Percentiles rank a stretch among this genome's conserved stretches.
Conservation (phyloP, 73 alveolate genomes). For the Stentor roeselii region DNA sequence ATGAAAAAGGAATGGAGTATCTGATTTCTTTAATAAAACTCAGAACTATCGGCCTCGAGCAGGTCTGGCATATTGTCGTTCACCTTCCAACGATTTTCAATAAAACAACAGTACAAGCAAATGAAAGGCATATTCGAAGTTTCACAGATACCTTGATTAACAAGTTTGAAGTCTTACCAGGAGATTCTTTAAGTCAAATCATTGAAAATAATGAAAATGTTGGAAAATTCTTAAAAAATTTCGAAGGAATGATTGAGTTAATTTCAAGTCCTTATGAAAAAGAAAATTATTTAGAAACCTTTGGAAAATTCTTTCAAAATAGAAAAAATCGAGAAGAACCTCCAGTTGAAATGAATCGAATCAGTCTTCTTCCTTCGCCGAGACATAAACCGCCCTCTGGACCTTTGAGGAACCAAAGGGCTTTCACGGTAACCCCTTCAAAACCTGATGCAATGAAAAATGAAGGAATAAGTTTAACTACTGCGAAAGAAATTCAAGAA, state of each 20-base stretch:
- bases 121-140: background rate
- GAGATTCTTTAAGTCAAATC: background rate
- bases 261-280: background rate
- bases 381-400: background rate
- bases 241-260: background rate
- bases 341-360: background rate
- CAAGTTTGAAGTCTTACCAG: background rate
- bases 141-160: background rate
- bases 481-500: background rate
- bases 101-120: background rate
- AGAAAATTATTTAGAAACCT: background rate
- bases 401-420: background rate
- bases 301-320: background rate
- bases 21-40: background rate
- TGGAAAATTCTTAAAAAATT: background rate
- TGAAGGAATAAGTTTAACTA: background rate
- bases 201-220: background rate
- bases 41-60: background rate
- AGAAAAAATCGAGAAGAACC: background rate
- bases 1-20: constrained; percentile 19
- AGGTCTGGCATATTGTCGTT: constrained; percentile 1
- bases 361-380: background rate
- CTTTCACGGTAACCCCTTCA: background rate
- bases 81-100: background rate
- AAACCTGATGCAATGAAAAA: background rate